A percentile compares a stretch with the other conserved stretches of the same genome.
Evolutionary conservation across 1,139 yeast genomes (phyloP).

Genomic region (Suhomyces atakaporum): DNA sequence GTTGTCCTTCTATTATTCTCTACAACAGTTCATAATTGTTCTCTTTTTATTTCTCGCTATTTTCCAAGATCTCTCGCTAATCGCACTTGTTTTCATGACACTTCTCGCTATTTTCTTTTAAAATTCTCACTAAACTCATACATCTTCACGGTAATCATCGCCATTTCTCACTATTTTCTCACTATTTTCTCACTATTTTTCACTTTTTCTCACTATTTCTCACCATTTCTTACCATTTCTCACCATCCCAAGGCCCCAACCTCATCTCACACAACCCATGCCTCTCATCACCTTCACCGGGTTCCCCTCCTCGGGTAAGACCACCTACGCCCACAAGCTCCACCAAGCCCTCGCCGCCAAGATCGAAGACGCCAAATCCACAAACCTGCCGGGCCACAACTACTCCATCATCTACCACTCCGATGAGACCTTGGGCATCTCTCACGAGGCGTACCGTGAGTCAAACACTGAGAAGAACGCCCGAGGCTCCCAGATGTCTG

Average conservation of each 20-base stretch:
- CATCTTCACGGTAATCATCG: not conserved
- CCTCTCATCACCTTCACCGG: slow-evolving; percentile 86
- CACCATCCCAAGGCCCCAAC: not conserved
- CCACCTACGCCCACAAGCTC: slow-evolving; percentile 67
- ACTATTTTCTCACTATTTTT: not conserved
- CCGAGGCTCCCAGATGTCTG: slow-evolving; percentile 83
- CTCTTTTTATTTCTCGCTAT: no score
- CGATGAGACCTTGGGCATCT: slow-evolving; percentile 76
- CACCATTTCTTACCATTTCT: not conserved
- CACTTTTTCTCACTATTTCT: not conserved
- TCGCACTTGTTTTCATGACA: no score
- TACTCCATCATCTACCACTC: slow-evolving; percentile 67
- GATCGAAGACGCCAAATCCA: slow-evolving; percentile 40
- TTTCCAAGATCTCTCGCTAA: no score
- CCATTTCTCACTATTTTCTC: not conserved
- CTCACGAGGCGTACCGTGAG: slow-evolving; percentile 66
- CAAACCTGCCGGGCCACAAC: slow-evolving; percentile 50
- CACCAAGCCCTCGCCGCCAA: slow-evolving; percentile 47
- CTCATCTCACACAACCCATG: slow-evolving; percentile 44
- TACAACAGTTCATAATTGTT: no score
- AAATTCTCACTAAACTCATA: no score
- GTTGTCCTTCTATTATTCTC: no score
- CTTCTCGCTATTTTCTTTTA: no score
- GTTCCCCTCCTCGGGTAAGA: slow-evolving; percentile 82
- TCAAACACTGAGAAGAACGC: slow-evolving; percentile 76